Base-by-base conservation (phyloP, 345 rosid genomes). In the Diplotaxis tenuifolia region DNA sequence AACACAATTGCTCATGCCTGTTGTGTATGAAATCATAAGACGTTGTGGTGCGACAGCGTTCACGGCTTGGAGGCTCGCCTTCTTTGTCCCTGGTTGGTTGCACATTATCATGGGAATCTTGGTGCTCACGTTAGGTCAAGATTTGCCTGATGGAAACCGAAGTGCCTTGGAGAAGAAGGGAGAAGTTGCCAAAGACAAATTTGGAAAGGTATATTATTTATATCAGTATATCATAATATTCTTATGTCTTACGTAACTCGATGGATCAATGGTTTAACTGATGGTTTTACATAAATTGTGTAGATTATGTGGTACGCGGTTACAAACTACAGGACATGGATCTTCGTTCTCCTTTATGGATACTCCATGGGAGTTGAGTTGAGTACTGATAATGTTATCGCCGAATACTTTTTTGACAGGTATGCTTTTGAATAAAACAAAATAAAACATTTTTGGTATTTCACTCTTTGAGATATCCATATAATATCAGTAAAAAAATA, bases 11-110 rank as follows among this genome's bases (percentile, higher is more conserved):
- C 18, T 88, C 14, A 90, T 90, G 96, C 96, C 94, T 1, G 0
- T 90, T 5, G 88, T 90, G 7, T 88, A 82, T 53, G 94, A 90
- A 9, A 47, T 86, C 12, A 84, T 90, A 15, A 53, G 67, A 53
- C 80, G 73, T 21, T 38, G 59, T 0, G 94, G 96, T 1, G n/a
- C 94, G 0, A 85, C 92, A 9, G 86, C 94, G 0, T 90, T 86
- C 81, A 84, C 88, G 0, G 92, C 96, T 28, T 90, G 96, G 92
- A 85, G 96, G 77, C 80, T 90, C 0, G 85, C 96, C 40, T 90
- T 90, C 78, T 90, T 90, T 74, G 14, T 88, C 47, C 94, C 92
- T 0, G 94, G 96, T 5, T 82, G 83, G 71, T 80, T 86, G 54
- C 83, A 90, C 58, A 75, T 88, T 4, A 79, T 90, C 42, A 83